These are phyloP conservation scores for Azolla pinnata DNA, from an alignment of 75 land plant genomes.

Conservation along the genomic window DNA sequence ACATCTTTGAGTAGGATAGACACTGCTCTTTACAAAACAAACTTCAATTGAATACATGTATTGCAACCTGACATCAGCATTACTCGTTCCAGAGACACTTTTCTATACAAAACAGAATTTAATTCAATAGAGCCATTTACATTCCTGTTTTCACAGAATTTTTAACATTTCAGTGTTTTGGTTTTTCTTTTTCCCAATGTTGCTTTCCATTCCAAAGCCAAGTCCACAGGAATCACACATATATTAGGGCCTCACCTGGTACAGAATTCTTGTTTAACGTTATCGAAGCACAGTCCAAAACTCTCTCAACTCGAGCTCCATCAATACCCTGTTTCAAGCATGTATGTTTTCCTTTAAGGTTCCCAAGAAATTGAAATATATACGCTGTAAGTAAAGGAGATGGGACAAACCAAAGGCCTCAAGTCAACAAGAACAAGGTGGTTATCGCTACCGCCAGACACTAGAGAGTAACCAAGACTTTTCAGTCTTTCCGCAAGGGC, in stretches of 20 bases:
- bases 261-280: conserved; percentile 93
- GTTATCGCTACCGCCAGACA: conserved; percentile 92
- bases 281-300: conserved; percentile 76
- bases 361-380: too few relatives aligned
- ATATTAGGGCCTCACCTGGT: conserved; percentile 42
- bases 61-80: too few relatives aligned
- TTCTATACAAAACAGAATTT: not conserved
- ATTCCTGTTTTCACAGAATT: too few relatives aligned
- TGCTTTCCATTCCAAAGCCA: not conserved
- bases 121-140: not conserved
- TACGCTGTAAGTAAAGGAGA: not conserved
- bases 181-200: too few relatives aligned
- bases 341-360: too few relatives aligned
- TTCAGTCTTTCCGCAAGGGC: conserved; percentile 58
- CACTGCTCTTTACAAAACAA: too few relatives aligned
- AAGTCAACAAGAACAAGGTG: conserved; percentile 87
- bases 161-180: too few relatives aligned
- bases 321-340: conserved; percentile 76
- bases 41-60: not conserved
- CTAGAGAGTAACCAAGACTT: conserved; percentile 68
- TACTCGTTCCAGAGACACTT: not conserved
- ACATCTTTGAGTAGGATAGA: too few relatives aligned
- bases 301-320: conserved; percentile 87
- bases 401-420: conserved; percentile 65
- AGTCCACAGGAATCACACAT: not conserved